Base-by-base conservation (phyloP, 106 monocot genomes). In the Gastrodia elata region DNA sequence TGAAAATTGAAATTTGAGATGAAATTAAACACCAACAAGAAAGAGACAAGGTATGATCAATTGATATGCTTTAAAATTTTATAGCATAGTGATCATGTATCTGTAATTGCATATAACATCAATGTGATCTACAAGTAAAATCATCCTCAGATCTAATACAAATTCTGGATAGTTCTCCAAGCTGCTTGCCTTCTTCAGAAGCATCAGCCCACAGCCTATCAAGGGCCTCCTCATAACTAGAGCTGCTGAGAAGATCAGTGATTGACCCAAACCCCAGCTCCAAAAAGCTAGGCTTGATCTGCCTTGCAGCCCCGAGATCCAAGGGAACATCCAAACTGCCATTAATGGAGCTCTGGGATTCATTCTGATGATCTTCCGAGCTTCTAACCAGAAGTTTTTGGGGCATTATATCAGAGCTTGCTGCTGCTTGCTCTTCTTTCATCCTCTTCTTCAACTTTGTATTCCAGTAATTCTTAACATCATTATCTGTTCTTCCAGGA, bases 401-500 rank as follows among this genome's bases (percentile, higher is more conserved):
- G 8, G 22, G 25, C 57, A 57, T 22, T 9, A 57, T 32, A 32
- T 32, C 61, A 30, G 61, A 61, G 13, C 13, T 2, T 30, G 3
- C 4, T 61, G 3, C 4, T 61, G 61, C 30, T 61, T 61, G 61
- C 11, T 27, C 9, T 61, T 61, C 61, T 32, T 30, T 61, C 61
- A 61, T 32, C 11, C 61, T 61, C 10, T 61, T 61, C 61, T 61
- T 61, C 20, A 61, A 61, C 61, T 61, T 61, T 13, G 30, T 61
- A 4, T 61, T 61, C 61, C 61, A 61, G 61, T 61, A n/a, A 32
- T 61, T 61, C 22, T 61, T 61, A 27, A 61, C 61, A 32, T 61
- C 61, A 61, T 61, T 61, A 61, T 61, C 61, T 61, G 61, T 61
- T 61, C 61, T 61, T 61, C 61, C 61, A 61, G 28, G 61, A 27